These are phyloP conservation scores for Hypoxylon cercidicola DNA, from an alignment of 495 filamentous ascomycete species.

Conservation along the genomic window DNA sequence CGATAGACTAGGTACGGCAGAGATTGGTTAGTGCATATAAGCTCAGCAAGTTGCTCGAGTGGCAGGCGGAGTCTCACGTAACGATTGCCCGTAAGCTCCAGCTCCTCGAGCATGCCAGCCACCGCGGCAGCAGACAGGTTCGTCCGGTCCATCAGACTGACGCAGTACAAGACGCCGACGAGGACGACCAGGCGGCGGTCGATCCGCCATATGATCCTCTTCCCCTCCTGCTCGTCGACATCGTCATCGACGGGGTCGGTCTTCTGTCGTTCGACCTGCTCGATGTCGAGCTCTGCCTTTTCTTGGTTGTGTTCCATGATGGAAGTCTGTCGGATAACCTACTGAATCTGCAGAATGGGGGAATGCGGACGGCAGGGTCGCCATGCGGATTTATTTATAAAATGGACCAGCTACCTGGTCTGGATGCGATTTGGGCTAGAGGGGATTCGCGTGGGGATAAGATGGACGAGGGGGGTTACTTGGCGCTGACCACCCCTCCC, in stretches of 20 bases:
- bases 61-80: slow-evolving; percentile 46
- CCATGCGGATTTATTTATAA: slow-evolving; percentile 22
- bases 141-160: slow-evolving; percentile 70
- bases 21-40: slow-evolving; percentile 35
- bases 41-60: neutral
- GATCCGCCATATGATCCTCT: slow-evolving; percentile 63
- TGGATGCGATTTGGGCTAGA: neutral
- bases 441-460: slow-evolving; percentile 17
- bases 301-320: slow-evolving; percentile 43
- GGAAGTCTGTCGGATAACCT: neutral
- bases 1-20: slow-evolving; percentile 56
- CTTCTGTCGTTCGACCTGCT: slow-evolving; percentile 40
- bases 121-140: slow-evolving; percentile 67
- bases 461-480: slow-evolving; percentile 31
- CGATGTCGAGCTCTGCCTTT: slow-evolving; percentile 33
- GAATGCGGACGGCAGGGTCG: neutral
- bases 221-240: slow-evolving; percentile 36
- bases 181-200: slow-evolving; percentile 69
- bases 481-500: neutral
- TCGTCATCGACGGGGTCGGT: slow-evolving; percentile 27
- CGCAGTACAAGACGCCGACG: slow-evolving; percentile 67
- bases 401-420: neutral
- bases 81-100: slow-evolving; percentile 57
- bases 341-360: neutral
- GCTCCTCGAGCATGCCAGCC: slow-evolving; percentile 64